Conservation (phyloP, 768 basidiomycete genomes). For the Lactifluus hygrophoroides region DNA sequence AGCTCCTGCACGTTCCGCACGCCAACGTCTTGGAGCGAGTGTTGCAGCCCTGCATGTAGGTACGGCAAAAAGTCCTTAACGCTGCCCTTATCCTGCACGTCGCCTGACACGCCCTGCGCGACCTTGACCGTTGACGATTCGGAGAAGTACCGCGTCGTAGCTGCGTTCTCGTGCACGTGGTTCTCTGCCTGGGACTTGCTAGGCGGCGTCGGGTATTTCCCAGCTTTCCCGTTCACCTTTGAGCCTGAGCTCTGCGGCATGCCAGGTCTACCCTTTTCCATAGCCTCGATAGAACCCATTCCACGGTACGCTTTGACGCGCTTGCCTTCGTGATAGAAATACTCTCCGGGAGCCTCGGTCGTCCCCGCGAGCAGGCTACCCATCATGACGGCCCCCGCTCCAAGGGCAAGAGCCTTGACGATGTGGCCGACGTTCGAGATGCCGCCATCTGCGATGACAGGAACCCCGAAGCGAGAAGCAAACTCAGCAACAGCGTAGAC, state of each 20-base stretch:
- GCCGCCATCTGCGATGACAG: conserved; percentile 95
- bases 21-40: conserved; percentile 92
- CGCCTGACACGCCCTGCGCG: conserved; percentile 92
- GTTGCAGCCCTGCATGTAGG: conserved; percentile 73
- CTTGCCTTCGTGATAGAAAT: conserved; percentile 99
- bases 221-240: conserved; percentile 18
- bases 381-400: conserved; percentile 98
- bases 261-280: conserved; percentile 64
- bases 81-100: conserved; percentile 96
- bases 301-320: conserved; percentile 98
- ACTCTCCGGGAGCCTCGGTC: conserved; percentile 95
- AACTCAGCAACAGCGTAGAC: conserved; percentile 97
- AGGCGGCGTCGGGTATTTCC: conserved; percentile 42
- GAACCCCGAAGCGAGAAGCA: conserved; percentile 85
- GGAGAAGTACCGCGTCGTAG: conserved; percentile 92
- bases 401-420: conserved; percentile 91
- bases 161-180: conserved; percentile 74
- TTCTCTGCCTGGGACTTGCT: conserved; percentile 26
- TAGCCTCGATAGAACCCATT: conserved; percentile 83
- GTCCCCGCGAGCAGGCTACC: conserved; percentile 93
- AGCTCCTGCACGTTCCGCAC: conserved; percentile 59
- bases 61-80: conserved; percentile 90
- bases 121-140: conserved; percentile 92
- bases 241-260: conserved; percentile 23
- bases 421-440: conserved; percentile 94